A percentile compares a stretch with the other conserved stretches of the same genome.
phyloP scores from a whole-genome alignment of 129 eudicot genomes.

The Flaveria linearis region DNA sequence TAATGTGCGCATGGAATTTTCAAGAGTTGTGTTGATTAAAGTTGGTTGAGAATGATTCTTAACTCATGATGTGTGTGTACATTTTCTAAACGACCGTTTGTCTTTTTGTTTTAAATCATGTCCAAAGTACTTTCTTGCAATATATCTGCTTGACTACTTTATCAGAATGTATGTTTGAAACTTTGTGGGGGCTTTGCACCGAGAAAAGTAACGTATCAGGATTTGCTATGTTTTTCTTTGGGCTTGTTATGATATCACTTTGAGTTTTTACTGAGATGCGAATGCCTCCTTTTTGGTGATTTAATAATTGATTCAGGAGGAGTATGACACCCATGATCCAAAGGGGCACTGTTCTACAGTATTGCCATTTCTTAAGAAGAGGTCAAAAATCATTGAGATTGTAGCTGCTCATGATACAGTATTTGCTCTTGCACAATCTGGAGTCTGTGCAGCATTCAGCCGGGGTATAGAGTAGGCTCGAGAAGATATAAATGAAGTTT shows the following conservation, averaged over 20 bases:
- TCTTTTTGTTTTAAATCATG: not conserved
- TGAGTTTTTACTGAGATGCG: too few species aligned
- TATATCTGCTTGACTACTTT: conserved; percentile 6
- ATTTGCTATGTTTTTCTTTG: not conserved
- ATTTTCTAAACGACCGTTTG: not conserved
- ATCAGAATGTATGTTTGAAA: conserved; percentile 6
- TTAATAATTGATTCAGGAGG: conserved; percentile 53
- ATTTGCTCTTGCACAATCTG: conserved; percentile 92
- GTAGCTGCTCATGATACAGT: conserved; percentile 91
- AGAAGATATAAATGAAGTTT: not conserved
- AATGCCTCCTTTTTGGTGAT: not conserved
- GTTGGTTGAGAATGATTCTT: not conserved
- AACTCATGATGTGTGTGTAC: not conserved
- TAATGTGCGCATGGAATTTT: not conserved
- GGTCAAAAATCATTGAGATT: conserved; percentile 82
- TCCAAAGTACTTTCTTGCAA: not conserved
- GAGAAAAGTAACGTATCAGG: not conserved
- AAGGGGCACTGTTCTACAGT: conserved; percentile 64
- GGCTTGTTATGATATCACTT: too few species aligned
- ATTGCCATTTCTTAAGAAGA: conserved; percentile 70
- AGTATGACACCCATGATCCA: conserved; percentile 86
- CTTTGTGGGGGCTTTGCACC: conserved; percentile 2
- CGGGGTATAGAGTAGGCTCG: conserved; percentile 49
- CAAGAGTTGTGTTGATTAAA: not conserved
- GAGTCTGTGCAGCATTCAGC: conserved; percentile 93